Evolutionary conservation across 2,329 filamentous ascomycete species (phyloP), one percentile per base, ranked within the genome.

Genomic region (Davidsoniella australis): DNA sequence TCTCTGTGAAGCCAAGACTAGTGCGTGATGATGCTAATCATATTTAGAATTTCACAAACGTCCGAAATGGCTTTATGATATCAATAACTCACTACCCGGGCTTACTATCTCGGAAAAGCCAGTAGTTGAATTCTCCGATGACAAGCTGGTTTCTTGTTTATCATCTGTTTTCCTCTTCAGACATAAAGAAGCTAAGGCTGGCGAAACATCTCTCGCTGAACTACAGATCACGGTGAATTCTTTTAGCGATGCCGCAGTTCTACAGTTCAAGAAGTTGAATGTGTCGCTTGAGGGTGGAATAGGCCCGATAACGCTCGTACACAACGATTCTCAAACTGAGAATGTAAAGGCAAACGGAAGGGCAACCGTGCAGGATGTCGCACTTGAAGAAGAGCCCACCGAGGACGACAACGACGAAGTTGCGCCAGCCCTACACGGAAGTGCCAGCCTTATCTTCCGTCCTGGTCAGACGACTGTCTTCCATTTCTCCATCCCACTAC

Each of bases 381-480:
- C 57, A 0, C 47, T 70, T 29, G 54, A 55, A 24, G 60, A 64
- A 45, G 60, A 61, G 37, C 58, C 61, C 4, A 54, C 38, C n/a
- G 51, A 57, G 7, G 48, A 55, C 2, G 54, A 57, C 20, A 53
- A 53, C 7, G 55, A 57, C 9, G 57, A 59, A 39, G 54, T 54
- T 33, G 56, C 58, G 4, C 60, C 62, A 20, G 51, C 55, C 14
- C 37, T 54, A 3, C 41, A n/a, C 16, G 54, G 54, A 3, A 43
- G 24, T 14, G 43, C 54, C 10, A 39, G 24, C 24, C 41, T 55
- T 10, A 16, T 41, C 10, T 48, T 37, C 47, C 62, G 64, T 9
- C 75, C 86, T 12, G 78, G 78, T 0, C 74, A 83, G 53, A 82
- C 72, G 7, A 77, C 75, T 48, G 75, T 88, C 1, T 81, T 84